A percentile compares a stretch with the other conserved stretches of the same genome.
These are phyloP conservation scores for Vigna unguiculata DNA, from an alignment of 306 rosid genomes.

Conservation along the genomic window DNA sequence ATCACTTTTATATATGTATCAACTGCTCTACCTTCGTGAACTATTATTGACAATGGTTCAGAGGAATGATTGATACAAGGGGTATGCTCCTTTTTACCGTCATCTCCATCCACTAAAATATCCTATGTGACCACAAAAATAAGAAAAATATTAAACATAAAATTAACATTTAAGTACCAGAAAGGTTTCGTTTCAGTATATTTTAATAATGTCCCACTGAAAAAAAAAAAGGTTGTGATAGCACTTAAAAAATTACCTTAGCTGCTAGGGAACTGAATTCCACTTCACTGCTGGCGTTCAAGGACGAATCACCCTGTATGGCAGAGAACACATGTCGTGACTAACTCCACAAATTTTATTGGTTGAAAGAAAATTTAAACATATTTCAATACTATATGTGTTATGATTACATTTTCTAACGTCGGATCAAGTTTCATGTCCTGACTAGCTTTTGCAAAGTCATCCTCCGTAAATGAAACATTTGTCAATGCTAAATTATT, in stretches of 20 bases:
- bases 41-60: conserved; percentile 33
- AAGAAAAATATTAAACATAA: background rate
- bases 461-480: conserved; percentile 27
- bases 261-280: conserved; percentile 28
- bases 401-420: conserved; percentile 42
- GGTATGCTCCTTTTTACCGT: conserved; percentile 44
- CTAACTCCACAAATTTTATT: conserved; percentile 27
- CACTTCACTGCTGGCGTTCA: conserved; percentile 34
- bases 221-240: background rate
- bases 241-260: conserved; percentile 39
- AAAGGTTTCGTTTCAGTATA: background rate
- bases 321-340: background rate
- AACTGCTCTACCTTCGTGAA: conserved; percentile 56
- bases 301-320: conserved; percentile 45
- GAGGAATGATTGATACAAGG: conserved; percentile 35
- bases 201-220: background rate
- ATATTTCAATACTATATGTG: conserved; percentile 21
- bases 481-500: conserved; percentile 20
- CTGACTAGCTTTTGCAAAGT: conserved; percentile 27
- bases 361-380: background rate
- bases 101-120: conserved; percentile 38
- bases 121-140: conserved; percentile 48
- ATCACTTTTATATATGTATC: conserved; percentile 8
- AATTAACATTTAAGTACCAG: background rate
- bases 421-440: conserved; percentile 2